Percentiles rank a stretch among this genome's conserved stretches.
These are phyloP conservation scores for Trichoderma brevicompactum DNA, from an alignment of 2,329 filamentous ascomycete genomes.

Conservation along the genomic window DNA sequence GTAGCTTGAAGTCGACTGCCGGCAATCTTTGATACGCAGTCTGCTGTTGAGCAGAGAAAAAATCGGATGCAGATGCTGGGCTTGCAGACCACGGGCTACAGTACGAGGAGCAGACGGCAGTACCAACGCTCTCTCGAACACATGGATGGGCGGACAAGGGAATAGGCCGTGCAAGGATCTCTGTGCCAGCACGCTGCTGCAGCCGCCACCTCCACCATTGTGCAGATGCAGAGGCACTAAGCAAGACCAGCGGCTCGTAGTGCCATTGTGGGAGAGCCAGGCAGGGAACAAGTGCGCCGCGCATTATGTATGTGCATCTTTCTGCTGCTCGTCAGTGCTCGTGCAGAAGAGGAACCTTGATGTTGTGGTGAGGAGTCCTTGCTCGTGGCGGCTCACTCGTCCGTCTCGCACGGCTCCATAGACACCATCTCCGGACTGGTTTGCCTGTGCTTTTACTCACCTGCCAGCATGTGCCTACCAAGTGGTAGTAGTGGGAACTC, in stretches of 20 bases:
- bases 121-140: background rate
- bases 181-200: constrained; percentile 27
- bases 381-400: background rate
- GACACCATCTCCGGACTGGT: too few species aligned
- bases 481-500: too few species aligned
- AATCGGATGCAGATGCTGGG: constrained; percentile 21
- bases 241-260: constrained; percentile 23
- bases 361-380: background rate
- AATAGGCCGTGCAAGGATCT: constrained; percentile 21
- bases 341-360: constrained; percentile 19
- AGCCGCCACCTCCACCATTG: constrained; percentile 25
- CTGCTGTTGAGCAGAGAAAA: constrained; percentile 5
- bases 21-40: constrained; percentile 12
- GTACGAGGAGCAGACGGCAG: constrained; percentile 11
- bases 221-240: constrained; percentile 24
- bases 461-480: background rate
- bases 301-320: constrained; percentile 23
- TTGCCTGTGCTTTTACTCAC: background rate
- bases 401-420: background rate
- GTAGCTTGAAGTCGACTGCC: constrained; percentile 23
- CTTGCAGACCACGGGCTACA: background rate
- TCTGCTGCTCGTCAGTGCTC: constrained; percentile 24
- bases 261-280: background rate
- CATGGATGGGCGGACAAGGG: constrained; percentile 13
- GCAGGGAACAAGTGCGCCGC: background rate